These are phyloP conservation scores for Medicago truncatula DNA, from an alignment of 306 rosid genomes.

Conservation along the genomic window DNA sequence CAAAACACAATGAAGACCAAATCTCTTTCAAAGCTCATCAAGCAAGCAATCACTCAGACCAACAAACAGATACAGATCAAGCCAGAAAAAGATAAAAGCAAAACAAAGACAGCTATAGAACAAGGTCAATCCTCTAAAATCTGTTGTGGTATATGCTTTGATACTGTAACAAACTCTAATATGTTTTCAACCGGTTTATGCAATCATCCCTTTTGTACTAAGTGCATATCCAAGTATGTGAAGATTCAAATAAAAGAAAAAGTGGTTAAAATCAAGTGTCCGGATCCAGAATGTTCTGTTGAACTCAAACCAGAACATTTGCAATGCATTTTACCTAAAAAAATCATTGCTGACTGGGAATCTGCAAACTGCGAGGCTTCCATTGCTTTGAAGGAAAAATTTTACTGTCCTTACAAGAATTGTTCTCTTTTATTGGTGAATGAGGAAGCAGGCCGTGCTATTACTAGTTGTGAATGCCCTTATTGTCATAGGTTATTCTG, in stretches of 20 bases:
- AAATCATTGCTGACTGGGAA: constrained; percentile 15
- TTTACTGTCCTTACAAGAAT: constrained; percentile 16
- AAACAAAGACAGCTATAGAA: not conserved
- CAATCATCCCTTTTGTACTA: constrained; percentile 29
- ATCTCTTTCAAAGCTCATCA: not conserved
- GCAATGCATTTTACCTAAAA: constrained; percentile 5
- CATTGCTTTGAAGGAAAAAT: not conserved
- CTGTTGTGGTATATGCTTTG: constrained; percentile 22
- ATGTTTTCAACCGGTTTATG: not conserved
- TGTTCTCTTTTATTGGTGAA: constrained; percentile 23
- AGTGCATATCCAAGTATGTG: constrained; percentile 26
- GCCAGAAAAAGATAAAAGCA: too few species aligned
- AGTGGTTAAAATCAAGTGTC: constrained; percentile 19
- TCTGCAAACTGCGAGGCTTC: not conserved
- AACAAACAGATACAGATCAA: too few species aligned
- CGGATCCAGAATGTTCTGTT: constrained; percentile 10
- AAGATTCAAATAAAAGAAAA: not conserved
- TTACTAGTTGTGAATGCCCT: constrained; percentile 23
- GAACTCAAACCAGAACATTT: constrained; percentile 16
- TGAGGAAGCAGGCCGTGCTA: not conserved
- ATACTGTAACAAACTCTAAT: not conserved
- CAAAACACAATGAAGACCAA: too few species aligned
- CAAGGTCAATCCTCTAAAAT: constrained; percentile 1
- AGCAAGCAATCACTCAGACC: not conserved
- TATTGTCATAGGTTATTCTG: constrained; percentile 37